Base-by-base conservation (phyloP, 139 green algal species). In the Bryopsis sp. region DNA sequence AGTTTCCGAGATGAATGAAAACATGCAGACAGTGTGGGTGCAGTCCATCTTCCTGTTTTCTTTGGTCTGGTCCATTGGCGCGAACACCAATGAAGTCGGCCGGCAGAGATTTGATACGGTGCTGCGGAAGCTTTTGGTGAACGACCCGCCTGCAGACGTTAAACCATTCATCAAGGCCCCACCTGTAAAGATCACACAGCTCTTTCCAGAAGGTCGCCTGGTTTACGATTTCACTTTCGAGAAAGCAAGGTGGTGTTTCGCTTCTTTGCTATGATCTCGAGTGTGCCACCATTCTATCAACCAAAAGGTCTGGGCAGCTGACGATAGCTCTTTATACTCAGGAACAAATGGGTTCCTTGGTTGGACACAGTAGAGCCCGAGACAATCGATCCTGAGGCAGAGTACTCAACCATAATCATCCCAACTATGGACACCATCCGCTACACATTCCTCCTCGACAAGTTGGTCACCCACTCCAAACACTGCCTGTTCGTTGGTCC, bases 11-110 rank as follows among this genome's bases (percentile, higher is more conserved):
- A 81, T 83, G 26, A 78, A 78, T 19, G 85, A 90, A 39, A 36
- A 71, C 46, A 72, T 72, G 36, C 77, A 82, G 60, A 58, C 75
- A 22, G 24, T 54, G 31, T 80, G 88, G 65, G 75, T 91, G 22
- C 88, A 96, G 75, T 39, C 88, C 38, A 88, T 77, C 77, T 94
- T 93, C 77, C 78, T 89, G 68, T 96, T 90, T 74, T 81, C 68
- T 58, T 47, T 96, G n/a, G 88, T 92, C 64, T 96, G 89, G 89
- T 81, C 82, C 39, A 72, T 96, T 2, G 88, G 89, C 7, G 89
- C 78, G 2, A 74, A 76, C 5, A 66, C 93, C 39, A 80, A 87
- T 63, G 81, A 90, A 58, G 82, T 87, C 7, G 81, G 84, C 0
- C 76, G 89, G 65, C 88, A 89, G 60, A 86, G 72, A 69, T 82